Evolutionary conservation across 2,329 filamentous ascomycete species (phyloP), one percentile per base, ranked within the genome.

Genomic region (Arthrobotrys musiformis): DNA sequence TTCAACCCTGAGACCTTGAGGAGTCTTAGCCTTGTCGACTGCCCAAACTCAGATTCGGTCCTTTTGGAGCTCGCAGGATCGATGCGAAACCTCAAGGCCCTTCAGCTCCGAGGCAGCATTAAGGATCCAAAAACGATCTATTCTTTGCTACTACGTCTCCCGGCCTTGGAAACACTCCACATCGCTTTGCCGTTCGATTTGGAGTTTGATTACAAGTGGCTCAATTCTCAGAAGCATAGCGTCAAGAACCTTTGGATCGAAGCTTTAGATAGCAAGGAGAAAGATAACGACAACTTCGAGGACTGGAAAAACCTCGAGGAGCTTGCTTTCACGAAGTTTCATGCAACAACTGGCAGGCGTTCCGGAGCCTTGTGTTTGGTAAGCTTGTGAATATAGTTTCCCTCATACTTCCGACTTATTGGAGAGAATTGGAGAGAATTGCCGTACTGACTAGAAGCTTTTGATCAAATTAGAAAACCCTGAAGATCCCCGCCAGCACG

Each of bases 171-270:
- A 24, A 40, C 17, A 2, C 54, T 58, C 9, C 54, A 58, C 11
- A 24, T 58, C 4, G 54, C 54, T 19, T 7, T 58, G 33, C 33
- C 33, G 2, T 5, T 8, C 13, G 3, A 7, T 11, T 9, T 15
- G 2, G 17, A 37, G 2, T 58, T 58, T 33, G 54, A 58, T 2
- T 40, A 40, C 33, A 24, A 37, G 6, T 58, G 54, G 54, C 19
- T 58, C 2, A 19, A 2, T 1, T 3, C 30, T 7, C 54, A 58
- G 13, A 40, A 58, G 19, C 24, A 19, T 11, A 40, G 13, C 4
- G 19, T 58, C 30, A 58, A 40, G 19, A 9, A 58, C 33, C 54
- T 58, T 11, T 58, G 54, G 54, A 13, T 58, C 11, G 54, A 58
- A 19, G 54, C 33, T 7, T 11, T 33, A 7, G 33, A 40, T 37